Base-by-base conservation (phyloP, 2,329 filamentous ascomycete genomes). In the Alternaria conjuncta region DNA sequence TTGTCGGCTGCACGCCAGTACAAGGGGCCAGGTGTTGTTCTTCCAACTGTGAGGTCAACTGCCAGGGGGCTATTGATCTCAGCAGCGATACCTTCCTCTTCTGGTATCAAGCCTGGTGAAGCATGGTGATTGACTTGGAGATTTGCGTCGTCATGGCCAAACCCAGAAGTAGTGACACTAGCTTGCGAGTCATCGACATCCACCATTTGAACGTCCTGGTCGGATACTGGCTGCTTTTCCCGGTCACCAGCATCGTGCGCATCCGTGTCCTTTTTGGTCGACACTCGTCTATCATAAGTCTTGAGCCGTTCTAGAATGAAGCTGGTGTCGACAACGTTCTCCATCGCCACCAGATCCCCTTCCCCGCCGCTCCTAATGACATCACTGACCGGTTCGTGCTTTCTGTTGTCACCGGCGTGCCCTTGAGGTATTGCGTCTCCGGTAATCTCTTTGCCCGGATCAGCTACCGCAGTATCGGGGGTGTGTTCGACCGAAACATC, bases 1-100 rank as follows among this genome's bases (percentile, higher is more conserved):
- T n/a, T 25, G 8, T 55, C 21, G 7, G 21, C 21, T 28, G 36
- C 15, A 9, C 32, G 21, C 53, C 32, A 44, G 4, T 7, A 9
- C 4, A 20, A 8, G 11, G n/a, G 9, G 36, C 9, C 36, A 5
- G 36, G 12, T 55, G 36, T 36, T 3, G 5, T 15, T 1, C 20
- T 23, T 53, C n/a, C 15, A 15, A n/a, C 10, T 13, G 4, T 10
- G 13, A 4, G 3, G 7, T 26, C 6, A 2, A 1, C 2, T 18
- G 3, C 2, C 6, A 10, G 0, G 2, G 4, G 2, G 15, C 7
- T 15, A 5, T 3, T 2, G n/a, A 11, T 5, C 12, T 28, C 15
- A 15, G 15, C 13, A 9, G 9, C 13, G 5, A 11, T 0, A 9
- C 0, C 6, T 4, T 53, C 13, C 7, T 53, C 9, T 2, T 21